Evolutionary conservation across 768 basidiomycete genomes (phyloP).

Genomic region (Tricholoma terreum): DNA sequence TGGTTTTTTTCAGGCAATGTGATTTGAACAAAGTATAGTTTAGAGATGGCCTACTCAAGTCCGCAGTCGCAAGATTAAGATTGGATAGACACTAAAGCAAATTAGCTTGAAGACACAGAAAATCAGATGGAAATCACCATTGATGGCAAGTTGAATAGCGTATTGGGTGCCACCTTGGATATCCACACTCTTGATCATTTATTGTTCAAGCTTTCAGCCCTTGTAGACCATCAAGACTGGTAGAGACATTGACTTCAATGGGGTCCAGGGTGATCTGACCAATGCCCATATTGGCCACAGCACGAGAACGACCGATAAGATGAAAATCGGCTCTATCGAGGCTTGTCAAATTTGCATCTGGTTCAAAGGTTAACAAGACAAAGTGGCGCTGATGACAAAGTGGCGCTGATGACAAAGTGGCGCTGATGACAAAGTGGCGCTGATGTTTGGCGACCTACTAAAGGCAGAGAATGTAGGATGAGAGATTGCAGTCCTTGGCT

Average conservation of each 20-base stretch:
- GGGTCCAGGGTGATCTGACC: constrained; percentile 68
- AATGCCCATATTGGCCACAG: constrained; percentile 58
- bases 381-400: constrained; percentile 2
- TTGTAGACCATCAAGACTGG: constrained; percentile 54
- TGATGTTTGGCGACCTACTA: constrained; percentile 42
- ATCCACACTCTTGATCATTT: constrained; percentile 60
- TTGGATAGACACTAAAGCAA: constrained; percentile 53
- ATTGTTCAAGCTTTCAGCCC: constrained; percentile 55
- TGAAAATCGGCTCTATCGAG: constrained; percentile 46
- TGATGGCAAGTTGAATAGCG: constrained; percentile 57
- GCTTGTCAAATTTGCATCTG: constrained; percentile 58
- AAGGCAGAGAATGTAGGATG: constrained; percentile 50
- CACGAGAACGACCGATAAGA: constrained; percentile 56
- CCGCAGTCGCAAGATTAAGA: constrained; percentile 57
- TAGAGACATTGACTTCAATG: constrained; percentile 69
- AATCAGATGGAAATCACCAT: constrained; percentile 35
- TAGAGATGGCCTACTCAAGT: constrained; percentile 46
- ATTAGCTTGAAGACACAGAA: neutral
- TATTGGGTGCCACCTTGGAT: constrained; percentile 60
- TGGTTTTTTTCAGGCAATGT: neutral
- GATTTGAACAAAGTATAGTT: neutral
- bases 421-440: too few species aligned
- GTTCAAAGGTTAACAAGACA: constrained; percentile 3
- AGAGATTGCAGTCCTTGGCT: constrained; percentile 57
- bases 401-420: too few species aligned